Percentiles rank a stretch among this genome's conserved stretches.
Evolutionary conservation across 1,284 basidiomycete species (phyloP).

Genomic region (Puccinia coronata): DNA sequence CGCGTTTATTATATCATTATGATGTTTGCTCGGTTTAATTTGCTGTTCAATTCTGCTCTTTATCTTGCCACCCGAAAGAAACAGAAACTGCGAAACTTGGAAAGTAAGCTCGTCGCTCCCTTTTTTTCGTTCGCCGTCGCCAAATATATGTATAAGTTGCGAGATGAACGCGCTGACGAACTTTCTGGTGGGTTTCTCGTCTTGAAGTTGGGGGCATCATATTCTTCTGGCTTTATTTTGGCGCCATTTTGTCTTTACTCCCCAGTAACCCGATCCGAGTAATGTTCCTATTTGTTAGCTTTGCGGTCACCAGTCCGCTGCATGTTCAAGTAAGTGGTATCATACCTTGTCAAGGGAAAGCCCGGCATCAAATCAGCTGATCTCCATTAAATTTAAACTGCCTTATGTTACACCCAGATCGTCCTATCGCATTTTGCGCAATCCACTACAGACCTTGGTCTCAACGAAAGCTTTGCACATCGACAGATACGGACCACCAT

Average conservation of each 20-base stretch:
- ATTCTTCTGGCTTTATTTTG: conserved; percentile 81
- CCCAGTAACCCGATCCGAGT: conserved; percentile 70
- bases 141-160: background rate
- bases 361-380: conserved; percentile 28
- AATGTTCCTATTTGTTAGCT: conserved; percentile 74
- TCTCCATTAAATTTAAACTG: background rate
- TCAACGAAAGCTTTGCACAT: conserved; percentile 84
- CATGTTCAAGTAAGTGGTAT: conserved; percentile 70
- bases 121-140: conserved; percentile 1
- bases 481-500: conserved; percentile 94
- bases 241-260: conserved; percentile 66
- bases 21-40: conserved; percentile 89
- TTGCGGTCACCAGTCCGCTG: conserved; percentile 76
- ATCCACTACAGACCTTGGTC: conserved; percentile 87
- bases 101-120: conserved; percentile 5
- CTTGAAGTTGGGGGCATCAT: conserved; percentile 65
- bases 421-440: conserved; percentile 97
- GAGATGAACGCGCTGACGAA: background rate
- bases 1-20: conserved; percentile 90
- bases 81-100: conserved; percentile 53
- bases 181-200: background rate
- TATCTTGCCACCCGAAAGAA: conserved; percentile 68
- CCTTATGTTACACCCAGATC: conserved; percentile 66
- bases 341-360: no score
- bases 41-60: conserved; percentile 83